phyloP scores from a whole-genome alignment of 2,329 filamentous ascomycete genomes.

The Pseudovirgaria hyperparasitica region DNA sequence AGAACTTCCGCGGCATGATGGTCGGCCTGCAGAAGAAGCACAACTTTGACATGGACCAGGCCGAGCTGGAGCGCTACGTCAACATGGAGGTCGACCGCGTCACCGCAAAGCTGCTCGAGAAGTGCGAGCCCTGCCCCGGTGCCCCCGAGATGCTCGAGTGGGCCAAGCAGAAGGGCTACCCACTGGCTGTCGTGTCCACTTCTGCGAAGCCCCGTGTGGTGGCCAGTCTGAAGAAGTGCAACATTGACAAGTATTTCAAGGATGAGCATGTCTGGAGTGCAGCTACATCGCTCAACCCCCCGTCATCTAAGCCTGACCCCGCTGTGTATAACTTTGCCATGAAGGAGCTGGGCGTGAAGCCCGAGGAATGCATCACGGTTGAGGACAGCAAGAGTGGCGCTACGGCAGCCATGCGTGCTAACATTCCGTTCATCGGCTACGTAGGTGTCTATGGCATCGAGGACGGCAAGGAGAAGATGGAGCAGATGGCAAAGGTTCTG shows the following conservation, averaged over 20 bases:
- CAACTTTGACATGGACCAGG: slow-evolving; percentile 54
- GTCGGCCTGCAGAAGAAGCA: slow-evolving; percentile 61
- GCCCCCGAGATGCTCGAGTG: slow-evolving; percentile 55
- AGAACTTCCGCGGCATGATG: slow-evolving; percentile 93
- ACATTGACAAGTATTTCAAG: slow-evolving; percentile 70
- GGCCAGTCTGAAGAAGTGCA: slow-evolving; percentile 67
- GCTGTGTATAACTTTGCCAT: slow-evolving; percentile 75
- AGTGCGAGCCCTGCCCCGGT: slow-evolving; percentile 55
- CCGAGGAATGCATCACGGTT: slow-evolving; percentile 63
- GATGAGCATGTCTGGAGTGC: slow-evolving; percentile 67
- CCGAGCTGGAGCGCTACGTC: slow-evolving; percentile 64
- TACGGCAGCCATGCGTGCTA: slow-evolving; percentile 61
- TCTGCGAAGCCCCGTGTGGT: slow-evolving; percentile 66
- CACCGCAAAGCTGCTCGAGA: slow-evolving; percentile 62
- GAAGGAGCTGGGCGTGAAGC: slow-evolving; percentile 56
- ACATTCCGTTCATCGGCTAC: slow-evolving; percentile 73
- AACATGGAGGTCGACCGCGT: slow-evolving; percentile 69
- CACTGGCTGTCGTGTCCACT: slow-evolving; percentile 68
- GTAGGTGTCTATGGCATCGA: slow-evolving; percentile 49
- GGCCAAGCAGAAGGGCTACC: slow-evolving; percentile 53
- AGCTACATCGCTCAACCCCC: slow-evolving; percentile 61
- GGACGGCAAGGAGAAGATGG: slow-evolving; percentile 28
- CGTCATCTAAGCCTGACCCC: slow-evolving; percentile 85
- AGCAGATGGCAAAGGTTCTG: slow-evolving; percentile 37
- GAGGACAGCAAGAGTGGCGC: slow-evolving; percentile 85